Base-by-base conservation (phyloP, 345 rosid species). In the Murraya paniculata region DNA sequence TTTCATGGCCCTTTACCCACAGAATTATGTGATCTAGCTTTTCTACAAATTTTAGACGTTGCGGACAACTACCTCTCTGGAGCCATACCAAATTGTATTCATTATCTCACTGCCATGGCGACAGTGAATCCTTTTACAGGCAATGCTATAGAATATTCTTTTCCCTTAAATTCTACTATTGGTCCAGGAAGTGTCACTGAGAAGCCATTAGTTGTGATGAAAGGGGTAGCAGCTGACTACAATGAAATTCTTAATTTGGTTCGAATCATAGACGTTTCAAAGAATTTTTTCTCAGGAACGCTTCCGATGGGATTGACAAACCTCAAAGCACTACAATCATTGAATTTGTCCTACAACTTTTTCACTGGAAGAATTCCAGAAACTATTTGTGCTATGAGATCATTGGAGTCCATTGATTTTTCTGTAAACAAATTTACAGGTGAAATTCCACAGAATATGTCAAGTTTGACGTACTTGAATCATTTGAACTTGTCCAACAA, bases 61-160 rank as follows among this genome's bases (percentile, higher is more conserved):
- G 73, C 79, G 2, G 1, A 33, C 5, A 78, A 58, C 59, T 64
- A 56, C 31, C 57, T 74, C 18, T 74, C 68, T 0, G 65, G 74
- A 22, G 9, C 30, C 25, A 57, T 82, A 48, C 81, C 78, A 2
- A 68, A 39, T 19, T 78, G 76, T 35, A 27, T 82, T 36, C 16
- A 1, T 38, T 61, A 68, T 30, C 60, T 77, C 14, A 59, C 18
- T 25, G 56, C 35, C 62, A 62, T 25, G 22, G 9, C 8, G 50
- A 45, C 18, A 33, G 36, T 9, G 62, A 9, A 30, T 56, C 13
- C 21, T 4, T 57, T 55, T 7, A 1, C 0, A 1, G 55, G 24
- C 10, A 48, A n/a, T 21, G 3, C 1, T 2, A 3, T 7, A 0
- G 10, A 56, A 7, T 56, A 56, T 56, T 25, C 9, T 21, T 11